Evolutionary conservation across 208 protist species (phyloP), one percentile per base, ranked within the genome.

Genomic region (Trypanosoma platydactyli): DNA sequence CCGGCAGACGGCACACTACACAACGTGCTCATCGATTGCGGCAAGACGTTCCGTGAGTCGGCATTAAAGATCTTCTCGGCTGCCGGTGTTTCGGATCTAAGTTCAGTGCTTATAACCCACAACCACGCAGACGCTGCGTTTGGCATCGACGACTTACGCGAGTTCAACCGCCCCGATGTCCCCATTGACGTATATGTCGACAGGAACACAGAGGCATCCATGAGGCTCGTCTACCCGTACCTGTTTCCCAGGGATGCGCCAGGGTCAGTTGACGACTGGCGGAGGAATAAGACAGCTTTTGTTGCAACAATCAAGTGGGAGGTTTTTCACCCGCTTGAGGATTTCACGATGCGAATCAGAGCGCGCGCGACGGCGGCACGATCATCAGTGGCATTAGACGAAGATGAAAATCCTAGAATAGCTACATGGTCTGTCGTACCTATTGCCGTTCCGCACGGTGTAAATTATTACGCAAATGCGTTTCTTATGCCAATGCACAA

Each of bases 91-190:
- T 25, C 15, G 16, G 67, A 84, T 54, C 42, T 94, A 30, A 86
- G 83, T 59, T 81, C 70, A 18, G 69, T 94, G 18, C 54, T 94
- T 13, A 60, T 94, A 30, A 94, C 88, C 24, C 88, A 94, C 71
- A 77, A 82, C 18, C 88, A 94, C 72, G 81, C 81, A 22, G 88
- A 94, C 62, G 88, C 88, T 24, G 58, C 58, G 13, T 72, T 88
- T 27, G 88, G 88, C 40, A 46, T 94, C 29, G 88, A 94, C 57
- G 88, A 94, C 64, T 65, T 94, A 20, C 73, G 88, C 13, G 88
- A 94, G 65, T 79, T 84, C 59, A 77, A 73, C 38, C 72, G 76
- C 3, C 12, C 20, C 9, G 79, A 77, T 50, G 66, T 56, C 63
- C 40, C 71, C 1, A 64, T 69, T 27, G 51, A 55, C n/a, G 74